Evolutionary conservation across 2,329 filamentous ascomycete species (phyloP).

Genomic region (Lomentospora prolificans): DNA sequence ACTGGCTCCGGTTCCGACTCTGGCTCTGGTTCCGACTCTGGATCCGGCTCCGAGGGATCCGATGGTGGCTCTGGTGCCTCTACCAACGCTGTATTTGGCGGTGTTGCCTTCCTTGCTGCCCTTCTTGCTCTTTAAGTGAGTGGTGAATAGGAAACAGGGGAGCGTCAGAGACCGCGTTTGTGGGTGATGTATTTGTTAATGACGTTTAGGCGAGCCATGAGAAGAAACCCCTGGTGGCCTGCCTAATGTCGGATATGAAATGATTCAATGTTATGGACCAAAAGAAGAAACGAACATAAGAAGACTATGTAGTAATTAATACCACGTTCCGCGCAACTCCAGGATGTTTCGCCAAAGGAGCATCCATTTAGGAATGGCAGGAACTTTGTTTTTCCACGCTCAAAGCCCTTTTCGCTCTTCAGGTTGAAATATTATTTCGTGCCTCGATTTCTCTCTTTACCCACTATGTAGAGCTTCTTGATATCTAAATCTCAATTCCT

Average conservation of each 20-base stretch:
- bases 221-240: too few relatives aligned
- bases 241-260: not conserved
- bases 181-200: not conserved
- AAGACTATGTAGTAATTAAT: too few relatives aligned
- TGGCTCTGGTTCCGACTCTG: not conserved
- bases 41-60: not conserved
- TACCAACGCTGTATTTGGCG: not conserved
- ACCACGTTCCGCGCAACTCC: too few relatives aligned
- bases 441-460: not conserved
- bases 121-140: slow-evolving; percentile 2
- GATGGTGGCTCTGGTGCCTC: not conserved
- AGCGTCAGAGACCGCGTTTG: not conserved
- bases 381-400: too few relatives aligned
- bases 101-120: slow-evolving; percentile 4
- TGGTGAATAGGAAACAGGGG: not conserved
- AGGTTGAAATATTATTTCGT: not conserved
- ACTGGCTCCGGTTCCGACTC: not conserved
- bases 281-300: not conserved
- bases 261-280: not conserved
- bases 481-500: too few relatives aligned
- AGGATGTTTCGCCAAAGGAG: too few relatives aligned
- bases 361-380: too few relatives aligned
- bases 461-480: too few relatives aligned
- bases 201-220: too few relatives aligned
- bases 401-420: not conserved